Percentiles rank a stretch among this genome's conserved stretches.
These are phyloP conservation scores for Stephania japonica DNA, from an alignment of 164 flowering plant species.

Conservation along the genomic window DNA sequence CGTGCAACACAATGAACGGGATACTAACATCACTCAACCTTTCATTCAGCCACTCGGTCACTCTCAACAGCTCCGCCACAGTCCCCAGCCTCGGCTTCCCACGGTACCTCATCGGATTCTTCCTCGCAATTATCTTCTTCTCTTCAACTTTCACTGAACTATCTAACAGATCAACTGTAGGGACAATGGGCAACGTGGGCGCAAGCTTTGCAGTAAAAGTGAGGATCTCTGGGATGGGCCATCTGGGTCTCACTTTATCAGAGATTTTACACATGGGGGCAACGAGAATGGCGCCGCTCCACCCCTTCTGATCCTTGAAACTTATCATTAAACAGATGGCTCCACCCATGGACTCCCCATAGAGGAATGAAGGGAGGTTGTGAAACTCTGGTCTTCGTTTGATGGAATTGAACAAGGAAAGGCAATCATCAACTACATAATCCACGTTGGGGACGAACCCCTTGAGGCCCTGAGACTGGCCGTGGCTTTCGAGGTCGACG, in stretches of 20 bases:
- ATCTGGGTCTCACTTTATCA: constrained; percentile 64
- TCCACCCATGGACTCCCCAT: constrained; percentile 92
- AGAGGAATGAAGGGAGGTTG: constrained; percentile 49
- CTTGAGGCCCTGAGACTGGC: constrained; percentile 66
- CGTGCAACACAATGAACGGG: constrained; percentile 78
- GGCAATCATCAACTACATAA: constrained; percentile 51
- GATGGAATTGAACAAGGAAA: constrained; percentile 50
- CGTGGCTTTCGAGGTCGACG: constrained; percentile 81
- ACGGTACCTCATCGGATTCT: constrained; percentile 61
- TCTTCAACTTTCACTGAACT: constrained; percentile 64
- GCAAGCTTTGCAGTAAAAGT: constrained; percentile 41
- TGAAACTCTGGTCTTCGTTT: constrained; percentile 25
- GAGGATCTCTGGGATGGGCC: constrained; percentile 76
- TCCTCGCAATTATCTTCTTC: constrained; percentile 46
- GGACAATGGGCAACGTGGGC: constrained; percentile 71
- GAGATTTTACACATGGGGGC: constrained; percentile 92
- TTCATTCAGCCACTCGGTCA: constrained; percentile 45
- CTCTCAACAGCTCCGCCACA: constrained; percentile 57
- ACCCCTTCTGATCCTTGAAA: constrained; percentile 25
- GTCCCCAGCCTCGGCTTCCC: constrained; percentile 87
- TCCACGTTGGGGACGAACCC: constrained; percentile 70
- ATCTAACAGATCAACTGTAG: constrained; percentile 57
- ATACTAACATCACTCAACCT: constrained; percentile 48
- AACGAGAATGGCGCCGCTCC: constrained; percentile 58
- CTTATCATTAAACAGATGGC: constrained; percentile 71